phyloP scores from a whole-genome alignment of 345 rosid species.

The Hibiscus tridactylites region DNA sequence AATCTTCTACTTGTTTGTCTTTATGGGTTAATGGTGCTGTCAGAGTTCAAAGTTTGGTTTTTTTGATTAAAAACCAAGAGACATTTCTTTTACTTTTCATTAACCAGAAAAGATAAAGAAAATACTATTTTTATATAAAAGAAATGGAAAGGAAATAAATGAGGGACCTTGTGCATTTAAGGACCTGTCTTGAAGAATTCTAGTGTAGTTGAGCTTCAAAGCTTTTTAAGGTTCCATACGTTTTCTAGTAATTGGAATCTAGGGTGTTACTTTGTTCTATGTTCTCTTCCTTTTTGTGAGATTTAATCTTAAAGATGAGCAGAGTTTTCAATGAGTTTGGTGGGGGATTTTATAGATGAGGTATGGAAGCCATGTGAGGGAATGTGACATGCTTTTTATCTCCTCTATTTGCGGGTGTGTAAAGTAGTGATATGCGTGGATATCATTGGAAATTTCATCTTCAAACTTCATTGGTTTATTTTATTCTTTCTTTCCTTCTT shows the following conservation, averaged over 20 bases:
- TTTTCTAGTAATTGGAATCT: slow-evolving; percentile 3
- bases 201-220: slow-evolving; percentile 22
- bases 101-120: neutral
- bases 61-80: slow-evolving; percentile 16
- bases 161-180: slow-evolving; percentile 38
- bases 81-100: slow-evolving; percentile 13
- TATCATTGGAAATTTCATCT: slow-evolving; percentile 19
- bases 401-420: slow-evolving; percentile 22
- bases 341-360: slow-evolving; percentile 30
- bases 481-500: neutral
- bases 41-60: neutral
- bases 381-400: slow-evolving; percentile 37
- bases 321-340: slow-evolving; percentile 27
- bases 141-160: slow-evolving; percentile 19
- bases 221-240: slow-evolving; percentile 5
- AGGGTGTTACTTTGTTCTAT: slow-evolving; percentile 6
- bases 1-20: slow-evolving; percentile 8
- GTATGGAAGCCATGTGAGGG: slow-evolving; percentile 46
- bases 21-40: slow-evolving; percentile 6
- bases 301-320: slow-evolving; percentile 8
- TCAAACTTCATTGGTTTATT: neutral
- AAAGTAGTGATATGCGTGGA: slow-evolving; percentile 22
- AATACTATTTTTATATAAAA: slow-evolving; percentile 1
- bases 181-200: slow-evolving; percentile 9
- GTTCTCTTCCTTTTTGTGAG: slow-evolving; percentile 6